Conservation (phyloP, 176 grass and related monocot genomes). For the Eragrostis curvula region DNA sequence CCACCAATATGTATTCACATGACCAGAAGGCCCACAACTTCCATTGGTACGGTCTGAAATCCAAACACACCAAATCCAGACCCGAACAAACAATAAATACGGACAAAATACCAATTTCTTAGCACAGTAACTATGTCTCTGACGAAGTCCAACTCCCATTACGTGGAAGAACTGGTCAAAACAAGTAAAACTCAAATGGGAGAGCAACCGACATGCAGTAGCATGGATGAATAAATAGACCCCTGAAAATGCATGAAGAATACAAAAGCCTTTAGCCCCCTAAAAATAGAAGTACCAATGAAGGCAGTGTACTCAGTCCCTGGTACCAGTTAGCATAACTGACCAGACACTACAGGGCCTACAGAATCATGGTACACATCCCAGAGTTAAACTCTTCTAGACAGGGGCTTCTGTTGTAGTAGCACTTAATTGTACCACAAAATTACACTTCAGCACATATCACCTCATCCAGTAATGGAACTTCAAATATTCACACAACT, state of each 20-base stretch:
- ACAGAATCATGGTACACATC: conserved; percentile 42
- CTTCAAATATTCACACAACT: not conserved
- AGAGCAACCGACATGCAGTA: conserved; percentile 9
- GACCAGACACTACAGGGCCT: conserved; percentile 36
- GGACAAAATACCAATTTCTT: not conserved
- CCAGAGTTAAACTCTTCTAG: not conserved
- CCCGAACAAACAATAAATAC: not conserved
- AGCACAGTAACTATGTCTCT: not conserved
- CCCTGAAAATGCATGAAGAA: conserved; percentile 33
- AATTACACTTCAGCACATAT: not conserved
- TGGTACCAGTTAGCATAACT: conserved; percentile 20
- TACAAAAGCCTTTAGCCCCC: not conserved
- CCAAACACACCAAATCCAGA: conserved; percentile 13
- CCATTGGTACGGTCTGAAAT: not conserved
- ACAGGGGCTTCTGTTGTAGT: not conserved
- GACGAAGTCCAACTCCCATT: conserved; percentile 17
- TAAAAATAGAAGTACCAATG: conserved; percentile 49
- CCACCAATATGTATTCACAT: not conserved
- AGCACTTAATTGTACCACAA: conserved; percentile 19
- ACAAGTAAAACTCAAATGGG: conserved; percentile 13
- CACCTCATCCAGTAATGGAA: not conserved
- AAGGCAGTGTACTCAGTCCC: conserved; percentile 26
- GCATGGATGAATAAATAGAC: not conserved
- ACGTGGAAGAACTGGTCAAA: conserved; percentile 28
- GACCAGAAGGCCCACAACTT: conserved; percentile 6